Evolutionary conservation across 2,329 filamentous ascomycete species (phyloP), one percentile per base, ranked within the genome.

Genomic region (Penicillium fuscoglaucum): DNA sequence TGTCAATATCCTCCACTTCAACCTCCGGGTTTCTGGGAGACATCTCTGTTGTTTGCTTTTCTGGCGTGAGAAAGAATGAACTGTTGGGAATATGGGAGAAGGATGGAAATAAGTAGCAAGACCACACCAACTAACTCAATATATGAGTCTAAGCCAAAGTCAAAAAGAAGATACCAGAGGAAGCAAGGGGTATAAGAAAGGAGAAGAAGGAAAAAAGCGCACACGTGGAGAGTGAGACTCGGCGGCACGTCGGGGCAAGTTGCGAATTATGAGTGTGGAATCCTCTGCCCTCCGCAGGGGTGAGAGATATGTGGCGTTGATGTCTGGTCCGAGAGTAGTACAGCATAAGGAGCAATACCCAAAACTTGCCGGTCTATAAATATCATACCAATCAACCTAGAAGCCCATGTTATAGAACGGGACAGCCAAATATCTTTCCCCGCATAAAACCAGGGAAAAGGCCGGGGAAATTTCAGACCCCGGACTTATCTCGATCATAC

Each of bases 1-100:
- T 70, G 66, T 64, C 61, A 15, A 66, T 28, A 53, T 62, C 61
- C 7, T 37, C 51, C n/a, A 52, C 59, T 49, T 68, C 62, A n/a
- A 59, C n/a, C 2, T 57, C 50, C 21, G 59, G 60, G 31, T 51
- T 56, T 29, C 52, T 59, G 41, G 60, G 58, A 56, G 64, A 63
- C 67, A 67, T 68, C 13, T 21, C 5, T 35, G 29, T 3, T 35
- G 6, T 29, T 51, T 28, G 12, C 6, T 44, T 15, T 26, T 6
- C 24, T 21, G 3, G 26, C n/a, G 12, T 31, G 29, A 28, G 19
- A 37, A 37, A 28, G 12, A 12, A 13, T 2, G 8, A 44, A 17
- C 4, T 41, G 19, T 7, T 15, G 15, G 19, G 19, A 46, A 40
- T 9, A 31, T 6, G 21, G n/a, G 19, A 6, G n/a, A 37, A n/a